Conservation (phyloP, 1,139 yeast genomes). For the Magnusiomyces fungicola region DNA sequence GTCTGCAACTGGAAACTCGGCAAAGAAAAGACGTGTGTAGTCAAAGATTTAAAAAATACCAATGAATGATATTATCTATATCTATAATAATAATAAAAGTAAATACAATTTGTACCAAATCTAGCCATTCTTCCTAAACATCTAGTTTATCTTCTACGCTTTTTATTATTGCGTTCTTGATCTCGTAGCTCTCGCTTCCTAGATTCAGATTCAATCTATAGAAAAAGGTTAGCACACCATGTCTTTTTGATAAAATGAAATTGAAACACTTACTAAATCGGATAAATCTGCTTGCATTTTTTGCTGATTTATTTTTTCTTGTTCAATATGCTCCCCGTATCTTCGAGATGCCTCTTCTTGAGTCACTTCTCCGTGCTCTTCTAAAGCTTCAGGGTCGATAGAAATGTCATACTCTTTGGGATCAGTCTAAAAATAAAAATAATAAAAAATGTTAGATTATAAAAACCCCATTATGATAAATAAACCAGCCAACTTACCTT, state of each 20-base stretch:
- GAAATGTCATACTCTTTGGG: slow-evolving; percentile 10
- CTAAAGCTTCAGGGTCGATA: slow-evolving; percentile 9
- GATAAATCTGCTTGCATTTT: slow-evolving; percentile 11
- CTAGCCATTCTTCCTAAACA: neutral
- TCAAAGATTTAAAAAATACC: too few species aligned
- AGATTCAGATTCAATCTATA: slow-evolving; percentile 10
- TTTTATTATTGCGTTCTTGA: slow-evolving; percentile 8
- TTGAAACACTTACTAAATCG: slow-evolving; percentile 5
- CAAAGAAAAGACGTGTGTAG: too few species aligned
- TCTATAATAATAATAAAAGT: too few species aligned
- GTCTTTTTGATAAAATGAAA: too few species aligned
- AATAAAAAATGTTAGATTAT: slow-evolving; percentile 1
- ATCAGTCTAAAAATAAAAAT: slow-evolving; percentile 2
- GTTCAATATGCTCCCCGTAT: slow-evolving; percentile 6
- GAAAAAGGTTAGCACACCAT: too few species aligned
- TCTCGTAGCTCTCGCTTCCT: slow-evolving; percentile 11
- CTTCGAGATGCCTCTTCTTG: slow-evolving; percentile 7
- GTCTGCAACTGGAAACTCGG: too few species aligned
- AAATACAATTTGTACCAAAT: neutral
- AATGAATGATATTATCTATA: too few species aligned
- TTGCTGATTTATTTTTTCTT: slow-evolving; percentile 5
- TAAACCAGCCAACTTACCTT: neutral
- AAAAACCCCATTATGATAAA: neutral
- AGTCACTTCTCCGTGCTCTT: slow-evolving; percentile 9
- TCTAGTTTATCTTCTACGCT: slow-evolving; percentile 5